Percentiles rank a stretch among this genome's conserved stretches.
Conservation (phyloP, 2,329 filamentous ascomycete species). For the Samsoniella hepiali region DNA sequence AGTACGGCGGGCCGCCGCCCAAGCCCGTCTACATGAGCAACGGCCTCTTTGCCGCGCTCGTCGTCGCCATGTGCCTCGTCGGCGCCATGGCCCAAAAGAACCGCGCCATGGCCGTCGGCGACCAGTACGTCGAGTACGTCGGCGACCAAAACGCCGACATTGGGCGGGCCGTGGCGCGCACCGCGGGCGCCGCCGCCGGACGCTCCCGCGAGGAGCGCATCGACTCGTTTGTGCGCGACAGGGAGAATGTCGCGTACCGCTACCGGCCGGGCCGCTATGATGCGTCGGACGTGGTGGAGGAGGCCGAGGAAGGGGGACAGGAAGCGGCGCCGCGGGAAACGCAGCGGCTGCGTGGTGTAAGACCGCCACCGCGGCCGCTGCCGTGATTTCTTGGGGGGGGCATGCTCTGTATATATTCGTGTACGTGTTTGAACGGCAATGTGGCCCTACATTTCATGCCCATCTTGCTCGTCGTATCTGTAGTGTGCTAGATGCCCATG, state of each 20-base stretch:
- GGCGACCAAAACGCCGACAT: conserved; percentile 64
- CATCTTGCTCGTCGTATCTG: too few species aligned
- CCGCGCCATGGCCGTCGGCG: conserved; percentile 61
- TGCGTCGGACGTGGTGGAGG: background rate
- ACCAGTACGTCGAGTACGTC: conserved; percentile 62
- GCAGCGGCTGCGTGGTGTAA: background rate
- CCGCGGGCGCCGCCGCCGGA: conserved; percentile 50
- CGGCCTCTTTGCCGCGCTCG: conserved; percentile 66
- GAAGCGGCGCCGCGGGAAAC: background rate
- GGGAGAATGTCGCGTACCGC: conserved; percentile 50
- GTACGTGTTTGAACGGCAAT: background rate
- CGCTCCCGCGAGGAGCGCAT: conserved; percentile 64
- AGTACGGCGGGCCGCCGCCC: conserved; percentile 46
- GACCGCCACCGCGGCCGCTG: background rate
- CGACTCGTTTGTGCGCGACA: conserved; percentile 70
- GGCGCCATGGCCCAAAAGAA: conserved; percentile 71
- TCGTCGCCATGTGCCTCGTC: conserved; percentile 65
- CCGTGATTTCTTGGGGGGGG: background rate
- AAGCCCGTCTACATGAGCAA: conserved; percentile 70
- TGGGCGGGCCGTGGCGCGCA: conserved; percentile 54
- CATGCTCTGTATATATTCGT: background rate
- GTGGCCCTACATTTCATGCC: background rate
- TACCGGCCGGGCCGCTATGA: conserved; percentile 34
- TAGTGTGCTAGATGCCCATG: background rate
- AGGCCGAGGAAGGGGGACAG: background rate